Evolutionary conservation across 768 basidiomycete species (phyloP), one percentile per base, ranked within the genome.

Genomic region (Inosperma sp.): DNA sequence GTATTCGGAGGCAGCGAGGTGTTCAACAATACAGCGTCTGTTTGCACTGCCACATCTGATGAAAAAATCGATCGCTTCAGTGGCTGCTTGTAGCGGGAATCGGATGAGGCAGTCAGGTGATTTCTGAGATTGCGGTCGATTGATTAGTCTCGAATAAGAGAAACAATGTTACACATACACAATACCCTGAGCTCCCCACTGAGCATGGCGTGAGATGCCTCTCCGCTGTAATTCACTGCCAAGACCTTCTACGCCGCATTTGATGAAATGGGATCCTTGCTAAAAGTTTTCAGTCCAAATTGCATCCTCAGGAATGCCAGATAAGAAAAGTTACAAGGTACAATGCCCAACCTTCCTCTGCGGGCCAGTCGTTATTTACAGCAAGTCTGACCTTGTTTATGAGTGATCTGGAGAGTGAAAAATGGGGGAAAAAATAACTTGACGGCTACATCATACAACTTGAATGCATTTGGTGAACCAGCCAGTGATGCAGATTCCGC

Each of bases 161-260:
- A 14, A 36, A 25, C 51, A 13, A 50, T 34, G 4, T 9, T 44
- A 22, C 12, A 67, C 82, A 49, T 68, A 83, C 82, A 83, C 83
- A 53, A 87, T 81, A 23, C 84, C 86, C 51, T 76, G 76, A 22
- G 86, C 85, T 19, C 85, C 85, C 84, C 83, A 86, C 59, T 85
- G 83, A 4, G 77, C 67, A 58, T 86, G 83, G 7, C 82, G 73
- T 6, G 79, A 68, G 52, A 86, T 82, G 1, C 81, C 85, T 26
- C 83, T 77, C 35, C 79, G 72, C 51, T 86, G 85, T 4, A 87
- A 67, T 60, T 87, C 85, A 43, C 71, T 72, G 9, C 85, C 86
- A 1, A 88, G 70, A 5, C 79, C 78, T 63, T 82, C 82, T 4
- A 86, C 79, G 1, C 81, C 83, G 56, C 76, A 78, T 31, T 79